Evolutionary conservation across 2,329 filamentous ascomycete genomes (phyloP).

Genomic region (Thelonectria blattea): DNA sequence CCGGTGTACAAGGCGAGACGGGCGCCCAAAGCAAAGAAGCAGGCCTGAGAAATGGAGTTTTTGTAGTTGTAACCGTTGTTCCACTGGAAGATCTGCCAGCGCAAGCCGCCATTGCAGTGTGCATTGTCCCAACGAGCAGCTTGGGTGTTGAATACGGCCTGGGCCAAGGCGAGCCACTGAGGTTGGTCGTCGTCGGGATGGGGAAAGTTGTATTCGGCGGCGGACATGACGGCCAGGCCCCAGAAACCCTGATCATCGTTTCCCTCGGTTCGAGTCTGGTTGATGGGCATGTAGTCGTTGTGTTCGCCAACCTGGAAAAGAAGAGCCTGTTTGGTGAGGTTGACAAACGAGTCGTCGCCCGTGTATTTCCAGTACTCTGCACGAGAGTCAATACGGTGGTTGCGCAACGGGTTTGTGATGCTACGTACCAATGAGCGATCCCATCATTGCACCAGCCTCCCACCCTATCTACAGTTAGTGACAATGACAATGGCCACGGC

Average conservation of each 20-base stretch:
- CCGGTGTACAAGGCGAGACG: conserved; percentile 78
- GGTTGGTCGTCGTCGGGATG: conserved; percentile 62
- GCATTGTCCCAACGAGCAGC: conserved; percentile 72
- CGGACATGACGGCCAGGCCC: conserved; percentile 73
- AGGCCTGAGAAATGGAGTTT: conserved; percentile 67
- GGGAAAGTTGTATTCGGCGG: conserved; percentile 72
- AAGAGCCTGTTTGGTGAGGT: conserved; percentile 70
- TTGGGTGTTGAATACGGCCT: conserved; percentile 84
- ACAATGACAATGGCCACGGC: neutral
- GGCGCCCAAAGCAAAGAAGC: conserved; percentile 68
- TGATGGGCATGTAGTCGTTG: conserved; percentile 78
- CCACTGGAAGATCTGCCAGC: conserved; percentile 86
- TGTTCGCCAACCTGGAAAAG: conserved; percentile 76
- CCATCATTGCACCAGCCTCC: conserved; percentile 77
- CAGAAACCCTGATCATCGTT: conserved; percentile 82
- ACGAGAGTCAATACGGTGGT: neutral
- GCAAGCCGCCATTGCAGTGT: conserved; percentile 75
- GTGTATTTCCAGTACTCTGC: conserved; percentile 85
- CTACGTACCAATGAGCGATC: conserved; percentile 60
- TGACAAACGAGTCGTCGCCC: conserved; percentile 73
- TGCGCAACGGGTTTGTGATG: neutral
- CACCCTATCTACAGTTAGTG: conserved; percentile 55
- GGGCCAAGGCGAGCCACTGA: conserved; percentile 73
- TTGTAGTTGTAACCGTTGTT: conserved; percentile 85
- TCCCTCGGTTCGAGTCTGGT: conserved; percentile 71